Conservation (phyloP, 768 basidiomycete genomes). For the Lyophyllum atratum region DNA sequence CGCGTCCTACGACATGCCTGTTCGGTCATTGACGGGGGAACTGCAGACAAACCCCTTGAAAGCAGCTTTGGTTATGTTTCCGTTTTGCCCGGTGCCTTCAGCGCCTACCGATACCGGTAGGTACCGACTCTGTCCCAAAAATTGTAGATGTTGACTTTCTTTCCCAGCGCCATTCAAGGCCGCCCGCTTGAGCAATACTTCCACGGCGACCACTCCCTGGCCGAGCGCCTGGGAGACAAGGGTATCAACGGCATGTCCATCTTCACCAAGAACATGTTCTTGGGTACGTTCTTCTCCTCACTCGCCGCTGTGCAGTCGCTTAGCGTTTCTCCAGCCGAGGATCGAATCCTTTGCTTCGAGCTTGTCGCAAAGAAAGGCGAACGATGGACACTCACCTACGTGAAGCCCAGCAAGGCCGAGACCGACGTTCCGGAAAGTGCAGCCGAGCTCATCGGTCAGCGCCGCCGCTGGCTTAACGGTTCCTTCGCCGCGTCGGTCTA, state of each 20-base stretch:
- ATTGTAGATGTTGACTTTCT: not conserved
- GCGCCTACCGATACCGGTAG: constrained; percentile 74
- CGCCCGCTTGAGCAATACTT: constrained; percentile 86
- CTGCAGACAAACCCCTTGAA: constrained; percentile 85
- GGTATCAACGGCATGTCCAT: constrained; percentile 97
- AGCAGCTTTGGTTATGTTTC: constrained; percentile 96
- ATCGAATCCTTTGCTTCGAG: constrained; percentile 97
- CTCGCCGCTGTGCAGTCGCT: not conserved
- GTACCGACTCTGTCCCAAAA: not conserved
- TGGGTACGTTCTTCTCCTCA: constrained; percentile 30
- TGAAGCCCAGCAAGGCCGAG: constrained; percentile 94
- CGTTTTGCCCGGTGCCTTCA: constrained; percentile 95
- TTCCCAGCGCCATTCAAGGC: constrained; percentile 79
- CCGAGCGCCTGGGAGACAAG: constrained; percentile 88
- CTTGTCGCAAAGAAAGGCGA: constrained; percentile 89
- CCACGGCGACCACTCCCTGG: constrained; percentile 86
- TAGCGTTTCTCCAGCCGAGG: constrained; percentile 59
- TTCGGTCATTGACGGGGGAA: not conserved
- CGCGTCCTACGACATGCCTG: not conserved
- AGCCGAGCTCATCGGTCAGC: constrained; percentile 90
- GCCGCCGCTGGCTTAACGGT: constrained; percentile 95
- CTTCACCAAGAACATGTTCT: constrained; percentile 86
- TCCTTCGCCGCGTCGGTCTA: constrained; percentile 94
- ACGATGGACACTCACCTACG: constrained; percentile 85
- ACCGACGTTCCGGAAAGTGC: constrained; percentile 94